phyloP scores from a whole-genome alignment of 1,139 yeast genomes.

The Lodderomyces pseudojiufengensis region DNA sequence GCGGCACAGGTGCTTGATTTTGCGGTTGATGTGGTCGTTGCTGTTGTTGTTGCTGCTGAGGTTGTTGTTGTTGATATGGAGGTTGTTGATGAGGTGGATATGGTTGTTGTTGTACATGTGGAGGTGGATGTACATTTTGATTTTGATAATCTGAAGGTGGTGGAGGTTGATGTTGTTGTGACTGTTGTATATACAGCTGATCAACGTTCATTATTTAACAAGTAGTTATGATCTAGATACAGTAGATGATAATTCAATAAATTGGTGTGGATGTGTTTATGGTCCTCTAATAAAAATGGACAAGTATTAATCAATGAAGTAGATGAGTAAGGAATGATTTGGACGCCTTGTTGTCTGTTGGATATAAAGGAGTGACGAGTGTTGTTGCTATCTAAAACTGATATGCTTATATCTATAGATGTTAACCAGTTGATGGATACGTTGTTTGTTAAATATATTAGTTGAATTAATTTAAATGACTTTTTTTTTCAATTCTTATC shows the following conservation, averaged over 20 bases:
- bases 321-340: too few relatives aligned
- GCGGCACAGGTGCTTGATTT: not conserved
- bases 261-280: too few relatives aligned
- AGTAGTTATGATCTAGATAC: not conserved
- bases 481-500: too few relatives aligned
- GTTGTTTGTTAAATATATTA: not conserved
- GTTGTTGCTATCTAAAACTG: not conserved
- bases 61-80: conserved; percentile 6
- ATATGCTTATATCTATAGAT: not conserved
- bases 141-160: not conserved
- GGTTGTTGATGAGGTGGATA: not conserved
- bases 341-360: too few relatives aligned
- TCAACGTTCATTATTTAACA: conserved; percentile 4
- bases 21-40: conserved; percentile 4
- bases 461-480: too few relatives aligned
- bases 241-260: too few relatives aligned
- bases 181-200: not conserved
- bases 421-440: not conserved
- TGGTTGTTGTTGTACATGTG: conserved; percentile 2
- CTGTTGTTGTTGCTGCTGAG: conserved; percentile 4
- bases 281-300: too few relatives aligned
- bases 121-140: not conserved
- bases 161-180: conserved; percentile 2
- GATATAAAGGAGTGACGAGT: too few relatives aligned
- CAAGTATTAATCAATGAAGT: too few relatives aligned